Evolutionary conservation across 2,329 filamentous ascomycete species (phyloP).

Genomic region (Aspergillus costaricaensis): DNA sequence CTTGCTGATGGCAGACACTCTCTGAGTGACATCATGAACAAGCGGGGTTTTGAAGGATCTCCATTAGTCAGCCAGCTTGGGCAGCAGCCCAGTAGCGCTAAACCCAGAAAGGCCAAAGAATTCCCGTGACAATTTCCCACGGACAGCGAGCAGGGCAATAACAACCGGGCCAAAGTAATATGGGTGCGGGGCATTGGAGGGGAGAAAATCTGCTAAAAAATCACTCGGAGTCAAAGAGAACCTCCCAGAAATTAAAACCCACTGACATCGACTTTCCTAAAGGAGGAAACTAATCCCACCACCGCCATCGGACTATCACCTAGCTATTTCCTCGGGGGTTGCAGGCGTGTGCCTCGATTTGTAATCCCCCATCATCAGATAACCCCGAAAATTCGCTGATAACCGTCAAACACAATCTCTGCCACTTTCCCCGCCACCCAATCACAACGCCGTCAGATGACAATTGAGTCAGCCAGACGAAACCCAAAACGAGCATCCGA

Average conservation of each 20-base stretch:
- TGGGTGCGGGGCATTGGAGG: background rate
- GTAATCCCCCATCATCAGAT: slow-evolving; percentile 6
- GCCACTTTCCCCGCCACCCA: background rate
- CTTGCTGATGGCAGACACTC: background rate
- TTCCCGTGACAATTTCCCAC: background rate
- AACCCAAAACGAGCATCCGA: slow-evolving; percentile 1
- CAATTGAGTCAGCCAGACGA: slow-evolving; percentile 10
- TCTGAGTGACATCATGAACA: slow-evolving; percentile 1
- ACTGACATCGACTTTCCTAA: background rate
- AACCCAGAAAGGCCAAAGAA: background rate
- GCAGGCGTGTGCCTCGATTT: background rate
- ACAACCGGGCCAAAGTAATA: background rate
- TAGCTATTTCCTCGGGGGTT: background rate
- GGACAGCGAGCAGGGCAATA: background rate
- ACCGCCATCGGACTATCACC: background rate
- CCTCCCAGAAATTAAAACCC: too few species aligned
- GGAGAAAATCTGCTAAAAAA: background rate
- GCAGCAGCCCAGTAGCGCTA: background rate
- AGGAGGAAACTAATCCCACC: background rate
- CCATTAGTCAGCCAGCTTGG: slow-evolving; percentile 1
- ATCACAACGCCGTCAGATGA: slow-evolving; percentile 10
- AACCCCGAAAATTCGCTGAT: slow-evolving; percentile 4
- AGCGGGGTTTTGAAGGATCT: background rate
- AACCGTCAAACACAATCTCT: slow-evolving; percentile 6
- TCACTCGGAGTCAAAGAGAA: background rate